phyloP scores from a whole-genome alignment of 441 rosid genomes.

The Raphanus hybrid region DNA sequence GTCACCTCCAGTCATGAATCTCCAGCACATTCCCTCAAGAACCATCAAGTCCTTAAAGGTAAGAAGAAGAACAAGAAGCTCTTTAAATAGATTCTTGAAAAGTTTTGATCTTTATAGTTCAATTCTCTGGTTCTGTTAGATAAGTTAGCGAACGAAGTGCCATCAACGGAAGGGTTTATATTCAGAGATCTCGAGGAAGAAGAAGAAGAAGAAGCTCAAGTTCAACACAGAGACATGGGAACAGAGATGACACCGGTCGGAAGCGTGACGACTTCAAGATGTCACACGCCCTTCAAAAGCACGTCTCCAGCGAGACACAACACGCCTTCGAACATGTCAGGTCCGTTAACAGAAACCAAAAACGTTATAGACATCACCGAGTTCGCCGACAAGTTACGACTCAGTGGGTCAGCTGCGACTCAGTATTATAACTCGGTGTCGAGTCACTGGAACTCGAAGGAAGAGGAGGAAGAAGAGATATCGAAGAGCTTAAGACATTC shows the following conservation, averaged over 20 bases:
- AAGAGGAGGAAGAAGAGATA: constrained; percentile 92
- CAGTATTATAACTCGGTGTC: constrained; percentile 63
- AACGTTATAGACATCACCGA: constrained; percentile 64
- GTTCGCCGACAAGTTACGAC: constrained; percentile 67
- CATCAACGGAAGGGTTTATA: constrained; percentile 77
- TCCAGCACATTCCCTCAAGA: constrained; percentile 56
- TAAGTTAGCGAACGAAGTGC: constrained; percentile 78
- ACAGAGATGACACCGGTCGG: constrained; percentile 97
- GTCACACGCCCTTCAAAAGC: constrained; percentile 73
- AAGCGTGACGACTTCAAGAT: constrained; percentile 78
- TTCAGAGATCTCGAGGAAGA: constrained; percentile 68
- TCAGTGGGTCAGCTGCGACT: constrained; percentile 49
- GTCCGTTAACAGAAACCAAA: constrained; percentile 63
- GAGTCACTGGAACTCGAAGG: constrained; percentile 91
- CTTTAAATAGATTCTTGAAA: constrained; percentile 18
- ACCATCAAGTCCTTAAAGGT: constrained; percentile 65
- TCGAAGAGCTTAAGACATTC: constrained; percentile 92
- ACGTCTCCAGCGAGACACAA: constrained; percentile 89
- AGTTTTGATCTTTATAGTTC: constrained; percentile 9
- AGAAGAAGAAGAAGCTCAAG: constrained; percentile 35
- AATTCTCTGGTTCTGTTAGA: constrained; percentile 45
- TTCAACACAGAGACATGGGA: constrained; percentile 79
- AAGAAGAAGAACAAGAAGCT: background rate
- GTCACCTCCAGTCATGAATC: constrained; percentile 66
- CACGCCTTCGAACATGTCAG: constrained; percentile 90